Conservation (phyloP, 768 basidiomycete species). For the Panus rudis region DNA sequence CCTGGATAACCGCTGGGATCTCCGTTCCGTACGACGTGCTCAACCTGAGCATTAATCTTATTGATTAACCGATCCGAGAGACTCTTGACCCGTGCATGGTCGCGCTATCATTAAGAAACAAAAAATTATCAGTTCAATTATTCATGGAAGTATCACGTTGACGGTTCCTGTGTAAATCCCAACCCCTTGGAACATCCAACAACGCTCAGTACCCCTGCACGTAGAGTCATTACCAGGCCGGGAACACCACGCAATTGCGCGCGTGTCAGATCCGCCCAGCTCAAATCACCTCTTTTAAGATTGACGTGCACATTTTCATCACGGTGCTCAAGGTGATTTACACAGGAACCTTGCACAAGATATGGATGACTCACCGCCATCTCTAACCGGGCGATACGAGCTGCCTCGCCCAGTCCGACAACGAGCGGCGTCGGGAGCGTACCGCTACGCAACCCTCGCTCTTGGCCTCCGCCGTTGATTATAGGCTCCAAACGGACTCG, state of each 20-base stretch:
- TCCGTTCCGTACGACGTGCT: constrained; percentile 91
- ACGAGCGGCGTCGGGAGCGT: constrained; percentile 83
- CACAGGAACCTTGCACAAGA: constrained; percentile 3
- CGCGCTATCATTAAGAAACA: constrained; percentile 57
- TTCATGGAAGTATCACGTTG: background rate
- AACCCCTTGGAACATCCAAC: background rate
- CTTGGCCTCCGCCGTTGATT: constrained; percentile 93
- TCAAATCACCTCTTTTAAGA: constrained; percentile 11
- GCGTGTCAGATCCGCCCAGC: constrained; percentile 21
- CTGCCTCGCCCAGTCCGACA: constrained; percentile 93
- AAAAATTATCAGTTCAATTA: constrained; percentile 19
- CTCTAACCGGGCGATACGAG: constrained; percentile 83
- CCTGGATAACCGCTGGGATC: constrained; percentile 90
- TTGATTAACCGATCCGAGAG: constrained; percentile 78
- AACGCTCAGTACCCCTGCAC: constrained; percentile 94
- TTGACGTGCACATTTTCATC: constrained; percentile 27
- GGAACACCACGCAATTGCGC: constrained; percentile 37
- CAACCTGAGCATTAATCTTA: constrained; percentile 77
- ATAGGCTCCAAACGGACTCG: constrained; percentile 93
- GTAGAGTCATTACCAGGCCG: constrained; percentile 52
- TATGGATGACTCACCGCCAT: constrained; percentile 69
- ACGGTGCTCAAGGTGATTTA: constrained; percentile 14
- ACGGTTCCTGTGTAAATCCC: background rate
- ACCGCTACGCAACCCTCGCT: constrained; percentile 91
- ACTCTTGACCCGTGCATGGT: constrained; percentile 64